phyloP scores from a whole-genome alignment of 164 flowering plant genomes.

The Protea cynaroides region DNA sequence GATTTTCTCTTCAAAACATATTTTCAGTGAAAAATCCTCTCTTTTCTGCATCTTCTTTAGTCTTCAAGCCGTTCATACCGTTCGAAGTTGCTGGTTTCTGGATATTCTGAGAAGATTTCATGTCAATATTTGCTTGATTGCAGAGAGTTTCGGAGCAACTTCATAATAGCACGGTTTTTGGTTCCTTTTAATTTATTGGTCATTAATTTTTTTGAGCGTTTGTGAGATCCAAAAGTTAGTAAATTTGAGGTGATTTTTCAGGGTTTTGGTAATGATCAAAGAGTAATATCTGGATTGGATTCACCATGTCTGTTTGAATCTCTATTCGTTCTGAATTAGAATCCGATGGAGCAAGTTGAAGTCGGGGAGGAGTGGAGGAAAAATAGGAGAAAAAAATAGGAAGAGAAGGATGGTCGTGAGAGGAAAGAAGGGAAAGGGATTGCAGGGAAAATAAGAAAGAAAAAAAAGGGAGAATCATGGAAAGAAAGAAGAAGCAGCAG shows the following conservation, averaged over 20 bases:
- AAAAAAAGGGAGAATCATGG: too few species aligned
- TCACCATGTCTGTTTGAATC: slow-evolving; percentile 2
- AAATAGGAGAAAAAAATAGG: too few species aligned
- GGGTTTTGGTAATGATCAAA: slow-evolving; percentile 13
- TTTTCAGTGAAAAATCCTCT: not conserved
- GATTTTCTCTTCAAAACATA: slow-evolving; percentile 9
- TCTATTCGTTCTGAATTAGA: slow-evolving; percentile 14
- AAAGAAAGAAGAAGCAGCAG: too few species aligned
- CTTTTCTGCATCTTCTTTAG: not conserved
- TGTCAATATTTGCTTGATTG: slow-evolving; percentile 13
- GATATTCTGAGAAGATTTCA: slow-evolving; percentile 1
- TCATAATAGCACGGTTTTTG: not conserved
- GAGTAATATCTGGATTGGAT: slow-evolving; percentile 14
- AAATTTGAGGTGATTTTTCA: slow-evolving; percentile 20
- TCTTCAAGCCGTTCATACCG: not conserved
- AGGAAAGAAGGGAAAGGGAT: too few species aligned
- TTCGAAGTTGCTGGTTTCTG: slow-evolving; percentile 7
- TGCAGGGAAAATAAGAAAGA: too few species aligned
- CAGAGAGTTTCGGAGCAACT: slow-evolving; percentile 3
- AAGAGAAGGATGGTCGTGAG: too few species aligned
- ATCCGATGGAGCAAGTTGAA: slow-evolving; percentile 50
- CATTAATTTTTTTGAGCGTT: slow-evolving; percentile 1
- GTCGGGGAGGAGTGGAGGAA: too few species aligned
- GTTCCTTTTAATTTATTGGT: not conserved
- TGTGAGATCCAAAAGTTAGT: slow-evolving; percentile 21